Evolutionary conservation across 2,329 filamentous ascomycete genomes (phyloP), one percentile per base, ranked within the genome.

Genomic region (Thielaviopsis ethacetica): DNA sequence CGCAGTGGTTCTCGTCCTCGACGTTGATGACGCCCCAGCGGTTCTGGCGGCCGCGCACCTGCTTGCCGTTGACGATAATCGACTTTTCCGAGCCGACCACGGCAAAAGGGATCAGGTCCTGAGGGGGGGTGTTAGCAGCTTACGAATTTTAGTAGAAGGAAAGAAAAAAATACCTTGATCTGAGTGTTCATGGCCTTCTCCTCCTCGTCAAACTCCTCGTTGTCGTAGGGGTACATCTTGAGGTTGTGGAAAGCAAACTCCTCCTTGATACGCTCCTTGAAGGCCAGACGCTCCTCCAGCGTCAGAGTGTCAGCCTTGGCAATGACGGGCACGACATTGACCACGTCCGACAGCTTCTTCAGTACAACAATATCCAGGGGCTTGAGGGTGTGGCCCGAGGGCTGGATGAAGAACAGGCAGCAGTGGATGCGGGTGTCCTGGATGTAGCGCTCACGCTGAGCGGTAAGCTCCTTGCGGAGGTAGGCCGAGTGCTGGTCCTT

Each of bases 401-500:
- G 93, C 75, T 96, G 91, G 70, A 98, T 98, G 81, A 98, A 98
- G 82, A 98, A 98, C 68, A 98, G 78, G 75, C 93, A 98, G 84
- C 90, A 96, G 80, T 98, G 93, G 70, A 98, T 96, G 69, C 93
- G 88, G 65, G 93, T 98, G 75, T 98, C 93, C 78, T 95, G 91
- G 66, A 98, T 96, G 75, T 98, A 98, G 69, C 93, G 86, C 76
- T 98, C 93, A 75, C 93, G 88, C 80, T 98, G 93, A 66, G 93
- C 93, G 59, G 93, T 97, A 69, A 98, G 89, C 75, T 98, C 93
- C 82, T 98, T 98, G 75, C 93, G 88, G 67, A 98, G 84, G 78
- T 97, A 98, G 68, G 93, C 91, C 57, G 90, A 96, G 80, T 98
- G 93, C 79, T 98, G 93, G 75, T 98, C 93, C 82, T 98, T 98